phyloP scores from a whole-genome alignment of 768 basidiomycete genomes.

The Amanita rubescens region DNA sequence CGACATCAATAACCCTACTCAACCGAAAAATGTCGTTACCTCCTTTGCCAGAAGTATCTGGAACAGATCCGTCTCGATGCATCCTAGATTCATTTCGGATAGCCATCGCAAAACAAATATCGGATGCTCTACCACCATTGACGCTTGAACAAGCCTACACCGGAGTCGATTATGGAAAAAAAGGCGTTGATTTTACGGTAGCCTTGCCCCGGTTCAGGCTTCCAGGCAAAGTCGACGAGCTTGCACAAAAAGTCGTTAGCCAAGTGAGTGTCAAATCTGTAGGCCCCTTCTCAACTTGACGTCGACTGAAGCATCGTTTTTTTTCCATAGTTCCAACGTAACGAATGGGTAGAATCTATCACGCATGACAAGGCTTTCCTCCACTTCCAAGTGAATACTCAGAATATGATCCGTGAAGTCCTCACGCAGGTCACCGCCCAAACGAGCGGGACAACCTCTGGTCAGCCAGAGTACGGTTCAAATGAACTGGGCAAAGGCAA shows the following conservation, averaged over 20 bases:
- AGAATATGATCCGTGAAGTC: slow-evolving; percentile 55
- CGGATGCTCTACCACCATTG: slow-evolving; percentile 54
- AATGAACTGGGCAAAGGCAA: slow-evolving; percentile 76
- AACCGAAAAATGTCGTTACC: slow-evolving; percentile 17
- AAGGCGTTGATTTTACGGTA: slow-evolving; percentile 89
- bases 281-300: background rate
- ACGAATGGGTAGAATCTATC: slow-evolving; percentile 69
- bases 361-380: slow-evolving; percentile 74
- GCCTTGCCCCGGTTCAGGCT: slow-evolving; percentile 89
- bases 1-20: background rate
- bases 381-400: slow-evolving; percentile 66
- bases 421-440: slow-evolving; percentile 70
- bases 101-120: slow-evolving; percentile 69
- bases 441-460: slow-evolving; percentile 53
- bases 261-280: slow-evolving; percentile 34
- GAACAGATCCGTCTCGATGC: slow-evolving; percentile 56
- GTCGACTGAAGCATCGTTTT: background rate
- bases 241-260: slow-evolving; percentile 66
- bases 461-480: slow-evolving; percentile 71
- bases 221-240: slow-evolving; percentile 73
- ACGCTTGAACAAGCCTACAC: slow-evolving; percentile 72
- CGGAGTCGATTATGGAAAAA: slow-evolving; percentile 87
- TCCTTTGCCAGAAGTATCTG: slow-evolving; percentile 26
- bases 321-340: slow-evolving; percentile 65
- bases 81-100: slow-evolving; percentile 73